phyloP scores from a whole-genome alignment of 1,139 yeast species.

The Geotrichum phurueaensis region DNA sequence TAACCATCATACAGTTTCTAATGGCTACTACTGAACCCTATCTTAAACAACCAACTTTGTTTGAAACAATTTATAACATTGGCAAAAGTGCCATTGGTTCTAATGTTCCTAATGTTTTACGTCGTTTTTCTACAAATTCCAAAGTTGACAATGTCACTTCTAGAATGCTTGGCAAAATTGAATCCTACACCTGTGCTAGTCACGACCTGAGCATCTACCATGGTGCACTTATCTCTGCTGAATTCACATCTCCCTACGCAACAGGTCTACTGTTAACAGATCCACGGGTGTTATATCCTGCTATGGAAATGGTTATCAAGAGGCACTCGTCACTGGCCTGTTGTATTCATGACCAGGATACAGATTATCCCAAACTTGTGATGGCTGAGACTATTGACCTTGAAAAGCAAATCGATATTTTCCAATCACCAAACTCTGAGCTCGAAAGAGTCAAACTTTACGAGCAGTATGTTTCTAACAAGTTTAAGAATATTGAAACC shows the following conservation, averaged over 20 bases:
- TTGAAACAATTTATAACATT: background rate
- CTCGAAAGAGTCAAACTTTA: background rate
- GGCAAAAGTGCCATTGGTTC: background rate
- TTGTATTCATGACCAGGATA: background rate
- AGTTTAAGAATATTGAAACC: background rate
- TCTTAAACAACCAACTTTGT: background rate
- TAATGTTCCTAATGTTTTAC: background rate
- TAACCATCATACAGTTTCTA: background rate
- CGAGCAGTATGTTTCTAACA: background rate
- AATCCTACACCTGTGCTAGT: background rate
- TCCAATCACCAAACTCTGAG: background rate
- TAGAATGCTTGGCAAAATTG: background rate
- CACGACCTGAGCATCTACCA: background rate
- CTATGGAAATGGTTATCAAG: slow-evolving; percentile 2
- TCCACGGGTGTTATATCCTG: background rate
- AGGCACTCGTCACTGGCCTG: background rate
- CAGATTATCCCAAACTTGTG: background rate
- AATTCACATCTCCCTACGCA: background rate
- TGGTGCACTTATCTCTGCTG: background rate
- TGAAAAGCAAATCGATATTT: background rate
- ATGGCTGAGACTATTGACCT: background rate
- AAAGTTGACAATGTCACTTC: background rate
- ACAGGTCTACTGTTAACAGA: background rate
- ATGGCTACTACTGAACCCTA: background rate
- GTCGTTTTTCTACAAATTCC: background rate